Percentiles rank a stretch among this genome's conserved stretches.
Conservation (phyloP, 805 yeast species). For the Monosporozyma unispora region DNA sequence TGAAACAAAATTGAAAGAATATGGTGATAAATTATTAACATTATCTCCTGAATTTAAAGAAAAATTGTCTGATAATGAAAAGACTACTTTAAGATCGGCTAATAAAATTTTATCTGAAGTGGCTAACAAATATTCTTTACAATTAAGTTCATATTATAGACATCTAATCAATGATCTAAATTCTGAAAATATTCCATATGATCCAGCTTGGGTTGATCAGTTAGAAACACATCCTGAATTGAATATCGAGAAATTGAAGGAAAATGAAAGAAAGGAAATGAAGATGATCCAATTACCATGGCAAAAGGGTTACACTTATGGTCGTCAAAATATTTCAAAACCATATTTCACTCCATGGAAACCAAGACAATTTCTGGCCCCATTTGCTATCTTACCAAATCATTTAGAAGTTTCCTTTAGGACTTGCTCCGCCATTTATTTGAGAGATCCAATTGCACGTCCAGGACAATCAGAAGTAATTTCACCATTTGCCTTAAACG, state of each 20-base stretch:
- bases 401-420: slow-evolving; percentile 84
- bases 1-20: slow-evolving; percentile 8
- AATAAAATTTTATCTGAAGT: slow-evolving; percentile 21
- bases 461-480: slow-evolving; percentile 96
- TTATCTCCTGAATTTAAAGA: slow-evolving; percentile 15
- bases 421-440: slow-evolving; percentile 93
- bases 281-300: slow-evolving; percentile 59
- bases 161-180: slow-evolving; percentile 15
- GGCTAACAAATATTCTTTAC: slow-evolving; percentile 16
- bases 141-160: slow-evolving; percentile 27
- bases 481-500: slow-evolving; percentile 71
- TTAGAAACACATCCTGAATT: slow-evolving; percentile 35
- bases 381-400: slow-evolving; percentile 84
- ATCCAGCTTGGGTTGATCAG: slow-evolving; percentile 43
- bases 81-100: slow-evolving; percentile 20
- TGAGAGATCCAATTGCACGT: slow-evolving; percentile 94
- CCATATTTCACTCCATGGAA: slow-evolving; percentile 95
- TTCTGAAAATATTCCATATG: slow-evolving; percentile 32
- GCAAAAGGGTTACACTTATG: slow-evolving; percentile 68
- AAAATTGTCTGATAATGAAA: slow-evolving; percentile 16
- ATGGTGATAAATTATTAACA: slow-evolving; percentile 14
- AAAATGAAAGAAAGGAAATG: slow-evolving; percentile 41
- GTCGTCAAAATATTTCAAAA: slow-evolving; percentile 67
- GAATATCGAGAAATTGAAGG: slow-evolving; percentile 39
- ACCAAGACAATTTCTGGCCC: slow-evolving; percentile 87